Percentiles rank a stretch among this genome's conserved stretches.
phyloP scores from a whole-genome alignment of 257 asterid genomes.

The Solanum neorickii region DNA sequence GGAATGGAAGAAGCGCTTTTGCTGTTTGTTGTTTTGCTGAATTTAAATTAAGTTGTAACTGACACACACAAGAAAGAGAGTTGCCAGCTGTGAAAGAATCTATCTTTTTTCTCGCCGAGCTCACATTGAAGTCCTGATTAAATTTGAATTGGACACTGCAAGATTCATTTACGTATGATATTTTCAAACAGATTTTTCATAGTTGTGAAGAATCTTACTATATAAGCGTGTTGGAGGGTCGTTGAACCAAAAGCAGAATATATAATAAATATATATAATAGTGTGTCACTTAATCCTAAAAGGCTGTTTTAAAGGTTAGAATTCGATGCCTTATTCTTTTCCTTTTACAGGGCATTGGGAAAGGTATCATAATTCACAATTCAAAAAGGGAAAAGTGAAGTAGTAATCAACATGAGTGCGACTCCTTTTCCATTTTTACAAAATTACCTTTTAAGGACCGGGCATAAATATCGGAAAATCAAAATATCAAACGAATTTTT shows the following conservation, averaged over 20 bases:
- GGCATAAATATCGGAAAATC: too few species aligned
- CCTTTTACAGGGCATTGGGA: slow-evolving; percentile 27
- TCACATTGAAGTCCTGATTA: rapidly evolving
- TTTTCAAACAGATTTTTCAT: too few species aligned
- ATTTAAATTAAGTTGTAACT: background rate
- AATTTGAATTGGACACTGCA: rapidly evolving
- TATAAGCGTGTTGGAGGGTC: background rate
- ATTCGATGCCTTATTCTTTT: slow-evolving; percentile 25
- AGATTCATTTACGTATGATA: rapidly evolving
- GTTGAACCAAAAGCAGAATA: background rate
- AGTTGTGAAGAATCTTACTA: background rate
- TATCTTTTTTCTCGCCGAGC: rapidly evolving
- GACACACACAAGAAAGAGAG: background rate
- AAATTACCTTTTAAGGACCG: too few species aligned
- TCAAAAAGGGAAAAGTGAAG: background rate
- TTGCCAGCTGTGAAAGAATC: background rate
- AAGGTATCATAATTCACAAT: background rate
- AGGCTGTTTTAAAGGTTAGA: background rate
- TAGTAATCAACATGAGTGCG: background rate
- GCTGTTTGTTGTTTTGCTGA: background rate
- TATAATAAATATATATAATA: too few species aligned
- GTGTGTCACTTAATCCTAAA: background rate
- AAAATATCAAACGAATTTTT: too few species aligned
- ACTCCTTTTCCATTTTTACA: background rate
- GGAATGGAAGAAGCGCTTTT: background rate